Percentiles rank a stretch among this genome's conserved stretches.
These are phyloP conservation scores for Acer yangbiense DNA, from an alignment of 345 rosid genomes.

Conservation along the genomic window DNA sequence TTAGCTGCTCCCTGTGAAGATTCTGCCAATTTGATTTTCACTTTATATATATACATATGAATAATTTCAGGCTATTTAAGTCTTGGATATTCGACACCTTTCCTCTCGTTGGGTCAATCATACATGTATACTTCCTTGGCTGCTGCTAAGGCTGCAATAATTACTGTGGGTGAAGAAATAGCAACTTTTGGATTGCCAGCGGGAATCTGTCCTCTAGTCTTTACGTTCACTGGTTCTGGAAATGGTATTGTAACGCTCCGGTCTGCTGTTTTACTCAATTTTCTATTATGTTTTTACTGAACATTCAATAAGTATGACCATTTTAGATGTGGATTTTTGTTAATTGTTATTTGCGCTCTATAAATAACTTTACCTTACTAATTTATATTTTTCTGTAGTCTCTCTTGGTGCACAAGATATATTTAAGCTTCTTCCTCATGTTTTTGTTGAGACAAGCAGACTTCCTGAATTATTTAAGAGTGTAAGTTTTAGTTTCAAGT, in stretches of 20 bases:
- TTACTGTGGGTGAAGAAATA: slow-evolving; percentile 63
- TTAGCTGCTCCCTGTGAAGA: background rate
- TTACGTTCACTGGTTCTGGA: slow-evolving; percentile 58
- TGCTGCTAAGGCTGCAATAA: slow-evolving; percentile 66
- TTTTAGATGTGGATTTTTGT: background rate
- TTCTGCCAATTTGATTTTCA: slow-evolving; percentile 31
- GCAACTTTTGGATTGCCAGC: slow-evolving; percentile 49
- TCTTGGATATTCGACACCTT: slow-evolving; percentile 59
- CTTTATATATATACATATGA: slow-evolving; percentile 69
- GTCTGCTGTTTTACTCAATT: background rate
- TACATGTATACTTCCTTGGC: slow-evolving; percentile 62
- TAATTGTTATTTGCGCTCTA: background rate
- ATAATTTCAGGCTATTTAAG: slow-evolving; percentile 47
- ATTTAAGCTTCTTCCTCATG: slow-evolving; percentile 94
- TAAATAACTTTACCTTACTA: background rate
- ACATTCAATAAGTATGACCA: slow-evolving; percentile 2
- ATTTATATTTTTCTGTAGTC: slow-evolving; percentile 39
- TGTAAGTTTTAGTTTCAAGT: slow-evolving; percentile 32
- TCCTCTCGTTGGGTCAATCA: slow-evolving; percentile 53
- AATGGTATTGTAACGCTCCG: slow-evolving; percentile 46
- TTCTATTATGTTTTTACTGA: background rate
- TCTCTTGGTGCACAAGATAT: slow-evolving; percentile 91
- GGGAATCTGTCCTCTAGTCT: slow-evolving; percentile 57
- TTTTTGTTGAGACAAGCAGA: slow-evolving; percentile 70
- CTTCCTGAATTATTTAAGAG: slow-evolving; percentile 70